phyloP scores from a whole-genome alignment of 2,329 filamentous ascomycete species.

The Chrysoporthe deuterocubensis region DNA sequence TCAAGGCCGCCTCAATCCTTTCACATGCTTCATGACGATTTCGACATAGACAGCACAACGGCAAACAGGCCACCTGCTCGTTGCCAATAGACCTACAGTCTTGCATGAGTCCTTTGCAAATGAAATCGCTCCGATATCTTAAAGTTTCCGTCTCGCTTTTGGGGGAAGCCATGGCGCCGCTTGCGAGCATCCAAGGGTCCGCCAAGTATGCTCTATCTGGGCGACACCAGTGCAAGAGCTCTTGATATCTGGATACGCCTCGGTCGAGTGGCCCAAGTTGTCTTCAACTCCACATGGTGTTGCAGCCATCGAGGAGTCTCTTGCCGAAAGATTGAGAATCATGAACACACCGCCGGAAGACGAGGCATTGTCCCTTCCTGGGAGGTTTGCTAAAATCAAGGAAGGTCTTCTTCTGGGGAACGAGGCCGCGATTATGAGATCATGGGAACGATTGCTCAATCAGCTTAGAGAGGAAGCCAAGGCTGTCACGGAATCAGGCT shows the following conservation, averaged over 20 bases:
- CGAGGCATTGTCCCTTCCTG: slow-evolving; percentile 39
- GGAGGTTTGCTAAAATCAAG: slow-evolving; percentile 48
- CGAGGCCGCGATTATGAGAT: slow-evolving; percentile 42
- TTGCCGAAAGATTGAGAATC: slow-evolving; percentile 8
- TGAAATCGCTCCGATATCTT: not conserved
- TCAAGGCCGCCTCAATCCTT: slow-evolving; percentile 4
- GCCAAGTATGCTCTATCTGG: not conserved
- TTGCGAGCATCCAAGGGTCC: not conserved
- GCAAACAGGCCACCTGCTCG: not conserved
- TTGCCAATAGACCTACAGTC: not conserved
- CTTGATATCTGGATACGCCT: slow-evolving; percentile 1
- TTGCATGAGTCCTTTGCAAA: not conserved
- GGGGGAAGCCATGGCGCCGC: not conserved
- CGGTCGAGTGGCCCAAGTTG: not conserved
- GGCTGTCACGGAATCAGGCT: slow-evolving; percentile 39
- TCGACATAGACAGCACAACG: not conserved
- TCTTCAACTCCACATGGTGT: not conserved
- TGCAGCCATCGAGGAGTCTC: not conserved
- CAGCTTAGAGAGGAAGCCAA: slow-evolving; percentile 44
- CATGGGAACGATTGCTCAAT: slow-evolving; percentile 46
- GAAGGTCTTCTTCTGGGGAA: slow-evolving; percentile 43
- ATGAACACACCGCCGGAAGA: slow-evolving; percentile 24
- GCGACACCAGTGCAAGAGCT: not conserved
- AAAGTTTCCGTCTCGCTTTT: not conserved
- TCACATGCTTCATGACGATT: not conserved